phyloP scores from a whole-genome alignment of 805 yeast species.

The Ogataea wickerhamii region DNA sequence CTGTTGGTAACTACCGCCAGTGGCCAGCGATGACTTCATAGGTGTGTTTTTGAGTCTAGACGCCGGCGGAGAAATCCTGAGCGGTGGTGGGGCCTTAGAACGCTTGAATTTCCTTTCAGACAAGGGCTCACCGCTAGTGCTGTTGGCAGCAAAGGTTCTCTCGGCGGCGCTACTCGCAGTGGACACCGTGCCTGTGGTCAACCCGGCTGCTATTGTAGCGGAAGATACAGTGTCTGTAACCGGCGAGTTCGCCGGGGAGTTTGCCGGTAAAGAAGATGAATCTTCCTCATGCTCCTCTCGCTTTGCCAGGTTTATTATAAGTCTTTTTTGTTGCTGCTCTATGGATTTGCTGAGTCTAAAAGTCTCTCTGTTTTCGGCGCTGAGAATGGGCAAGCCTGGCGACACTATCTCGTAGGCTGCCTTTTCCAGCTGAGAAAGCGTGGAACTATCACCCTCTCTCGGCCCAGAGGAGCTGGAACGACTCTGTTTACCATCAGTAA shows the following conservation, averaged over 20 bases:
- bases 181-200: constrained; percentile 5
- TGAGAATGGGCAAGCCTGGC: constrained; percentile 24
- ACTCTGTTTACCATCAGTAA: no score
- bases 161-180: not conserved
- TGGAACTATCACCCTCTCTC: not conserved
- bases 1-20: constrained; percentile 1
- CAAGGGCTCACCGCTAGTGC: constrained; percentile 5
- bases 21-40: constrained; percentile 16
- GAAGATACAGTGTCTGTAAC: not conserved
- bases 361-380: constrained; percentile 16
- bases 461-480: no score
- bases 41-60: constrained; percentile 7
- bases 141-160: not conserved
- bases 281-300: not conserved
- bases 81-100: constrained; percentile 24
- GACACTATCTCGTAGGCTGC: constrained; percentile 20
- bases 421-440: constrained; percentile 8
- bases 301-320: constrained; percentile 10
- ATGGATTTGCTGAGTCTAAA: constrained; percentile 21
- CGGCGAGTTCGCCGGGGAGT: constrained; percentile 3
- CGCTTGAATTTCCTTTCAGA: constrained; percentile 17
- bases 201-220: not conserved
- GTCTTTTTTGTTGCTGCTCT: constrained; percentile 21
- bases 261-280: not conserved
- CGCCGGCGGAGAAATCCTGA: constrained; percentile 9